Evolutionary conservation across 2,329 filamentous ascomycete species (phyloP).

Genomic region (Aaosphaeria arxii): DNA sequence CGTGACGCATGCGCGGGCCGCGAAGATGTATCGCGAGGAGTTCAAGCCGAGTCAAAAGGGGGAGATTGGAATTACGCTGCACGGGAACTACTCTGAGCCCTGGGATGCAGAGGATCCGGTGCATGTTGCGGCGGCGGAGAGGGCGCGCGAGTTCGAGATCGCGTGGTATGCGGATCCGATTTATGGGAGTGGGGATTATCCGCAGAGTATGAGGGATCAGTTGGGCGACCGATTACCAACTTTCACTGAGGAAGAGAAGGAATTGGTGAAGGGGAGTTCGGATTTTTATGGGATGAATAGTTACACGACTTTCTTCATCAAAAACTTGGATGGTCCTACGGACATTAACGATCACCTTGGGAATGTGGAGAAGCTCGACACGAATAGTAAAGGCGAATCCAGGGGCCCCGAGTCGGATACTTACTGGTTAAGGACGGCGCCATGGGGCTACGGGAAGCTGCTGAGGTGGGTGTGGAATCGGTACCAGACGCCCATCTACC

Average conservation of each 20-base stretch:
- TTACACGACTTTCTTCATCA: slow-evolving; percentile 41
- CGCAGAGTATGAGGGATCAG: slow-evolving; percentile 37
- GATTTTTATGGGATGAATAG: slow-evolving; percentile 45
- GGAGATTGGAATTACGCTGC: neutral
- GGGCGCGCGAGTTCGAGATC: neutral
- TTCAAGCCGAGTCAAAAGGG: neutral
- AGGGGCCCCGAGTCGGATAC: neutral
- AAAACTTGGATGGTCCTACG: slow-evolving; percentile 31
- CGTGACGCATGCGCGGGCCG: neutral
- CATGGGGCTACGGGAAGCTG: neutral
- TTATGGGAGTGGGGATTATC: slow-evolving; percentile 35
- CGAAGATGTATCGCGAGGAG: neutral
- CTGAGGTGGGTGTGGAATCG: slow-evolving; percentile 41
- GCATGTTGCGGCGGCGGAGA: neutral
- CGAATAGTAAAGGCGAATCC: slow-evolving; percentile 13
- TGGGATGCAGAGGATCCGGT: neutral
- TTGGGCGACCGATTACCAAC: slow-evolving; percentile 39
- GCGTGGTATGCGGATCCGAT: neutral
- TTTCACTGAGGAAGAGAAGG: slow-evolving; percentile 39
- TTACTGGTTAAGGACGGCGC: neutral
- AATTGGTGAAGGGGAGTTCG: slow-evolving; percentile 22
- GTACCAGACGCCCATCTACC: slow-evolving; percentile 42
- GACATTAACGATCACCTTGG: slow-evolving; percentile 42
- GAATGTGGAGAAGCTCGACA: slow-evolving; percentile 38
- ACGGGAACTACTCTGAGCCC: neutral